phyloP scores from a whole-genome alignment of 169 alveolate genomes.

The Perkinsus olseni region DNA sequence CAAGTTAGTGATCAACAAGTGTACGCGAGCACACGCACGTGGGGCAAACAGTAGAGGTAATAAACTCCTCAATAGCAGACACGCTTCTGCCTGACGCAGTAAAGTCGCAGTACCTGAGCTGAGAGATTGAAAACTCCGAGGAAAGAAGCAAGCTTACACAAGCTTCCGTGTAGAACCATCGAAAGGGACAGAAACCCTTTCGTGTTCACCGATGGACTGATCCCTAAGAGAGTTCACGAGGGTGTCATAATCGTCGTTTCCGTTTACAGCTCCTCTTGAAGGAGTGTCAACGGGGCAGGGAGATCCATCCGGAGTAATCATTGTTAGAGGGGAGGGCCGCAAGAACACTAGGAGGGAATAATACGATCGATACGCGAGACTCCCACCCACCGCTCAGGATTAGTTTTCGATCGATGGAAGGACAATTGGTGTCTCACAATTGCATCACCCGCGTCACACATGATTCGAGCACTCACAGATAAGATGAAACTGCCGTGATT shows the following conservation, averaged over 20 bases:
- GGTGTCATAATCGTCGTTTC: background rate
- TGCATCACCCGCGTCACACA: too few relatives aligned
- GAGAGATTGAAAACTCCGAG: background rate
- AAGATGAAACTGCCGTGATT: too few relatives aligned
- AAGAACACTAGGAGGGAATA: too few relatives aligned
- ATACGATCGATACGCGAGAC: too few relatives aligned
- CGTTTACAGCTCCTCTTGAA: background rate
- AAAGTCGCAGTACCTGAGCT: background rate
- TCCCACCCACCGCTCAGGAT: too few relatives aligned
- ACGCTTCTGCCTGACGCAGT: slow-evolving; percentile 35
- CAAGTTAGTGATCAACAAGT: background rate
- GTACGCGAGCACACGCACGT: background rate
- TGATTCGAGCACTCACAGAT: too few relatives aligned
- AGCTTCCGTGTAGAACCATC: background rate
- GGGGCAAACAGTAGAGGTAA: background rate
- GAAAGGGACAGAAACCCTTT: background rate
- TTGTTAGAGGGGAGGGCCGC: too few relatives aligned
- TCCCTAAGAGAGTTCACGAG: background rate
- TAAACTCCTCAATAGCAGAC: slow-evolving; percentile 19
- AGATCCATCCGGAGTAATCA: too few relatives aligned
- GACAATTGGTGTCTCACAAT: too few relatives aligned
- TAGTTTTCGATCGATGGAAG: too few relatives aligned
- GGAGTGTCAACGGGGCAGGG: too few relatives aligned
- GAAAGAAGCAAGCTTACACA: background rate
- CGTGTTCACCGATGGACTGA: background rate